phyloP scores from a whole-genome alignment of 176 grass and related monocot species.

The Bromus sterilis region DNA sequence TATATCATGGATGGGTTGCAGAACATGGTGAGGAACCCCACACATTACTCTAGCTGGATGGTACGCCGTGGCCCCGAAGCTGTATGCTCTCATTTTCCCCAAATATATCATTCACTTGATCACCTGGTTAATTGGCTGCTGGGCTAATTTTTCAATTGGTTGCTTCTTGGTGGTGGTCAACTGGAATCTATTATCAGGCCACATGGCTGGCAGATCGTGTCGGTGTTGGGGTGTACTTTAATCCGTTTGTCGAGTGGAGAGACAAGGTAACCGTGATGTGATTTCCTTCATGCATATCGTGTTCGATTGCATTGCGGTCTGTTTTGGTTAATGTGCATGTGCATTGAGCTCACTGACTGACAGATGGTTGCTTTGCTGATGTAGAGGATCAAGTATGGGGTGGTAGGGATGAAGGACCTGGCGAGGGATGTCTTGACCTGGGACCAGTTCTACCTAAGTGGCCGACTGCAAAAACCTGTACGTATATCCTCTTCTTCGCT shows the following conservation, averaged over 20 bases:
- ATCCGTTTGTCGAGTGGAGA: slow-evolving; percentile 86
- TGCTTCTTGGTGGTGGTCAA: neutral
- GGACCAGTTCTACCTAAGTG: slow-evolving; percentile 86
- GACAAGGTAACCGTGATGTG: slow-evolving; percentile 43
- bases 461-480: slow-evolving; percentile 95
- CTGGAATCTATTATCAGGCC: slow-evolving; percentile 33
- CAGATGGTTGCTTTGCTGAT: neutral
- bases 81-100: slow-evolving; percentile 16
- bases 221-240: slow-evolving; percentile 78
- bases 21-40: slow-evolving; percentile 76
- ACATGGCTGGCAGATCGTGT: slow-evolving; percentile 49
- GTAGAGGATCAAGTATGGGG: slow-evolving; percentile 89
- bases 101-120: neutral
- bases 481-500: neutral
- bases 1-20: neutral
- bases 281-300: neutral
- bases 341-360: neutral
- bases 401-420: slow-evolving; percentile 80
- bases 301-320: neutral
- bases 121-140: neutral
- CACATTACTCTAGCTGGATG: slow-evolving; percentile 75
- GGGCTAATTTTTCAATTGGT: neutral
- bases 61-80: slow-evolving; percentile 30
- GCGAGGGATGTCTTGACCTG: slow-evolving; percentile 74
- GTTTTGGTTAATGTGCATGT: neutral